These are phyloP conservation scores for Trichomonas gallinae DNA, from an alignment of 208 protist genomes.

Conservation along the genomic window DNA sequence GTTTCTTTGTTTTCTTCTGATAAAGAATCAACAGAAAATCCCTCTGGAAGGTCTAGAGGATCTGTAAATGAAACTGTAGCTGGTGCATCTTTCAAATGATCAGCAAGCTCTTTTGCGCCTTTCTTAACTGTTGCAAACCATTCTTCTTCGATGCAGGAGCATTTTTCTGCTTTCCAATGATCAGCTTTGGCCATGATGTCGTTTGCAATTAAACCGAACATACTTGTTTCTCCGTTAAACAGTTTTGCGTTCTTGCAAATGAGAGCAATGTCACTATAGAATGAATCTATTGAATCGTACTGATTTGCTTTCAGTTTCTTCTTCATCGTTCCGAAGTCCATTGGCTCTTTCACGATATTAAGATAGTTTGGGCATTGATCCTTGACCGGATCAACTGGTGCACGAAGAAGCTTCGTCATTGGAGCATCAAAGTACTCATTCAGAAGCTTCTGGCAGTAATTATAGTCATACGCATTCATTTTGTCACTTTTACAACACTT, in stretches of 20 bases:
- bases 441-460: background rate
- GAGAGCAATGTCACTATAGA: background rate
- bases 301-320: background rate
- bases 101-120: background rate
- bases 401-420: background rate
- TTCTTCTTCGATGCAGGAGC: background rate
- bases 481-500: background rate
- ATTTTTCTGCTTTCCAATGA: background rate
- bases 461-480: background rate
- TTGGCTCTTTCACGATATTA: background rate
- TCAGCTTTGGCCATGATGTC: background rate
- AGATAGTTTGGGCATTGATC: background rate
- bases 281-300: background rate
- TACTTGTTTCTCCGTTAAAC: background rate
- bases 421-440: background rate
- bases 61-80: background rate
- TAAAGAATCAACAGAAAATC: background rate
- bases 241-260: slow-evolving; percentile 7
- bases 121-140: background rate
- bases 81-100: background rate
- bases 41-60: background rate
- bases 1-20: background rate
- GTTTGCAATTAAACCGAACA: background rate
- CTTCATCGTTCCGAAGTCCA: slow-evolving; percentile 15
- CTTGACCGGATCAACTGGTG: background rate